Evolutionary conservation across 169 alveolate species (phyloP), one percentile per base, ranked within the genome.

Genomic region (Eimeria necatrix): DNA sequence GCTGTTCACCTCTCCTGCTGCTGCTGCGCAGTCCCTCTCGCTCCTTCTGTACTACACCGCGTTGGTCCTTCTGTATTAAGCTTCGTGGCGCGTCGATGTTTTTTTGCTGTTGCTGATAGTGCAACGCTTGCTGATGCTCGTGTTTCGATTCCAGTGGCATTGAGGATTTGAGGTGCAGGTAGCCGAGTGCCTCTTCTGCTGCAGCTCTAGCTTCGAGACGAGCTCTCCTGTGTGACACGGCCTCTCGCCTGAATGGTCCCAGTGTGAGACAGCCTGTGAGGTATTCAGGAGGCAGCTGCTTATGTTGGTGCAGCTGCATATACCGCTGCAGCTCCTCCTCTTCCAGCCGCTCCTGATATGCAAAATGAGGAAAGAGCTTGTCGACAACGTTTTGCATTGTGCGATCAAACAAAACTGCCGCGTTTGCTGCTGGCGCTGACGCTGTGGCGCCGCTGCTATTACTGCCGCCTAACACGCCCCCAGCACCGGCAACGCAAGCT

Each of bases 361-460:
- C 83, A 78, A 96, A 96, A 59, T 95, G 96, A 16, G 97, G 97
- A 64, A 96, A 94, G 22, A 96, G 78, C 87, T 96, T 96, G 78
- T 96, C 97, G 18, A 96, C 95, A 1, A 96, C 78, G 52, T 95
- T 96, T 80, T 96, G 97, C 80, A 95, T 93, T 12, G 96, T 91
- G 32, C 97, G 95, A 60, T 96, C 97, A 56, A 93, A 95, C 46
- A 91, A 60, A 16, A 91, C 95, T n/a, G 95, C 89, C 4, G 95
- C 94, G 68, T 71, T 71, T 51, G 89, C 80, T 41, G 94, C 68
- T 53, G 94, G 78, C 16, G 80, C 94, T 32, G 80, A 61, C 26
- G 60, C n/a, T 6, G 85, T 51, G n/a, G 81, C 16, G 61, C 81
- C 61, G 91, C 91, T 56, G 91, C 59, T 56, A 48, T 59, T 81